phyloP scores from a whole-genome alignment of 108 stramenopile genomes.

The Skeletonema costatum region DNA sequence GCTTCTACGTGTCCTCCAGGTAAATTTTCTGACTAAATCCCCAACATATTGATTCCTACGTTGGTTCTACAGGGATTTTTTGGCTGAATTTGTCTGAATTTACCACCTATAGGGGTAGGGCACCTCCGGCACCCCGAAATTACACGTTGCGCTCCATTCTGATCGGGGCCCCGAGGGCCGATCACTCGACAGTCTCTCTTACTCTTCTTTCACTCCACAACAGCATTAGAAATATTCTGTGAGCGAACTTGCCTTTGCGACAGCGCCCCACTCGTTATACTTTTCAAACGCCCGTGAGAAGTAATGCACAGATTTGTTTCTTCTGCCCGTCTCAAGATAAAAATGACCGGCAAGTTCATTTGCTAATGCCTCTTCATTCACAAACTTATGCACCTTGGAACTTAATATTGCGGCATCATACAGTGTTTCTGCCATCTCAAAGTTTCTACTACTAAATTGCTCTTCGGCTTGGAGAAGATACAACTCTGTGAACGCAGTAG shows the following conservation, averaged over 20 bases:
- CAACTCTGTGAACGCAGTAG: background rate
- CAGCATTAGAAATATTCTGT: too few species aligned
- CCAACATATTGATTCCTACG: too few species aligned
- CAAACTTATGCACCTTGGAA: conserved; percentile 5
- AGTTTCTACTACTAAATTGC: background rate
- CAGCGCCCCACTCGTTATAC: conserved; percentile 27
- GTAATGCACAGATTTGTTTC: background rate
- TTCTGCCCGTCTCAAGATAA: background rate
- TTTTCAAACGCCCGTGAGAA: conserved; percentile 1
- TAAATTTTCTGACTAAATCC: too few species aligned
- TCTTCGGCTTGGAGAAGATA: background rate
- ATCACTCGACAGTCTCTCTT: too few species aligned
- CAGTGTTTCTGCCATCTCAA: background rate
- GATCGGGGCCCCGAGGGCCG: too few species aligned
- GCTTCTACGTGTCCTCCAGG: too few species aligned
- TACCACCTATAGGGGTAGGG: too few species aligned
- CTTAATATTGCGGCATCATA: conserved; percentile 15
- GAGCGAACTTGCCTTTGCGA: background rate
- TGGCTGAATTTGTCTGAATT: too few species aligned
- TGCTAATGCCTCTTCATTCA: conserved; percentile 17
- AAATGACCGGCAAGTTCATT: conserved; percentile 23
- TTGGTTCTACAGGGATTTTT: too few species aligned
- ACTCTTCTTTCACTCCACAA: too few species aligned
- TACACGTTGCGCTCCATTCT: too few species aligned
- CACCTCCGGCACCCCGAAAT: too few species aligned